Evolutionary conservation across 495 filamentous ascomycete genomes (phyloP).

Genomic region (Aspergillus asperescens): DNA sequence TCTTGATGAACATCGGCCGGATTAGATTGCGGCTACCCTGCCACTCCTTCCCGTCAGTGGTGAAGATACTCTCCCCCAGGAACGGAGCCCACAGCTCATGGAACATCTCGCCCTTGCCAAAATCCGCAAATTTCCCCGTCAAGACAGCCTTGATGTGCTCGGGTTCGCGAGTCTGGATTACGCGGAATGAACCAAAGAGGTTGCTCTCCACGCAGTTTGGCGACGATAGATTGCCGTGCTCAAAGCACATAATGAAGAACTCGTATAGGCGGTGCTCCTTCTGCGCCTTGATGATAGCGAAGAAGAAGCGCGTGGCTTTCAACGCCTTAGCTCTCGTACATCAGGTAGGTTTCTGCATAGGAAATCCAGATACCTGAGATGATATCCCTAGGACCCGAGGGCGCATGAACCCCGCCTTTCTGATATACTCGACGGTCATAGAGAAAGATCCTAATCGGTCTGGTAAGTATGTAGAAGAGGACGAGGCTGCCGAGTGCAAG

Average conservation of each 20-base stretch:
- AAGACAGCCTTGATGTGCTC: conserved; percentile 50
- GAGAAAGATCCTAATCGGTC: not conserved
- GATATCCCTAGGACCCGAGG: conserved; percentile 4
- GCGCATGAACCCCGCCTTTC: conserved; percentile 3
- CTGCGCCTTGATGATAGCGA: conserved; percentile 1
- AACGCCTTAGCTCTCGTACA: not conserved
- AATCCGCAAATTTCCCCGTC: conserved; percentile 51
- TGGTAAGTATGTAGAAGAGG: not conserved
- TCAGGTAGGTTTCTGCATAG: not conserved
- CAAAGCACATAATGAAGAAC: not conserved
- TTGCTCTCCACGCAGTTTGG: conserved; percentile 11
- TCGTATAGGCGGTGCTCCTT: conserved; percentile 1
- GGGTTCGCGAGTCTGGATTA: conserved; percentile 4
- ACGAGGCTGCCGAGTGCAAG: not conserved
- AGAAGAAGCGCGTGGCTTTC: conserved; percentile 7
- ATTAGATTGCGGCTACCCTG: conserved; percentile 48
- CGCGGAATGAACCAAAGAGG: conserved; percentile 4
- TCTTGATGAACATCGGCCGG: conserved; percentile 54
- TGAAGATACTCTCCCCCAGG: conserved; percentile 55
- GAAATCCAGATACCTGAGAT: conserved; percentile 5
- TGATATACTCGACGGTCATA: conserved; percentile 5
- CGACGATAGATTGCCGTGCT: conserved; percentile 1
- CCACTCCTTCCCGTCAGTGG: conserved; percentile 52
- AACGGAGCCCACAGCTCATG: conserved; percentile 49
- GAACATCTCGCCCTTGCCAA: conserved; percentile 50